Percentiles rank a stretch among this genome's conserved stretches.
Evolutionary conservation across 352 stramenopile genomes (phyloP).

Genomic region (Phytophthora sojae): DNA sequence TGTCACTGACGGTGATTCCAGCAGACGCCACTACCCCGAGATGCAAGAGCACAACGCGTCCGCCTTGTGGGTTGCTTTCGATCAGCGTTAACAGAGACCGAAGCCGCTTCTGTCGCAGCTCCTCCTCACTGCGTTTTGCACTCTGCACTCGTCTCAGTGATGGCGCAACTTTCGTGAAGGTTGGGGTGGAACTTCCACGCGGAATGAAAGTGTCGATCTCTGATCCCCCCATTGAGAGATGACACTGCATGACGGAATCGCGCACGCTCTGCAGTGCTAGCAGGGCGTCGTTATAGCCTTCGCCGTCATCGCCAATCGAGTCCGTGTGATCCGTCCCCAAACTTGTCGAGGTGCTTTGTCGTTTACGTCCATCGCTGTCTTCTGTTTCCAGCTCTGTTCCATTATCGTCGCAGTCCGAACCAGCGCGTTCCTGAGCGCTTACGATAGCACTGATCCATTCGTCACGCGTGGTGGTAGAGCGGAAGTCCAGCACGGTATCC

Average conservation of each 20-base stretch:
- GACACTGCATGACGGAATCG: slow-evolving; percentile 69
- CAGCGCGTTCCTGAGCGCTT: slow-evolving; percentile 48
- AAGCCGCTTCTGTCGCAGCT: slow-evolving; percentile 49
- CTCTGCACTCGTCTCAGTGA: slow-evolving; percentile 45
- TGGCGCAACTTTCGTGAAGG: slow-evolving; percentile 15
- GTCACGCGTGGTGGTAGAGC: slow-evolving; percentile 51
- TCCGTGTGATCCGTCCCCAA: slow-evolving; percentile 31
- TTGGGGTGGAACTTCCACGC: slow-evolving; percentile 12
- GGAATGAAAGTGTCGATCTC: slow-evolving; percentile 38
- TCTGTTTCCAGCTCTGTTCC: slow-evolving; percentile 50
- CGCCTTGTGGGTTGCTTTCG: slow-evolving; percentile 54
- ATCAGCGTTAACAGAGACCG: slow-evolving; percentile 59
- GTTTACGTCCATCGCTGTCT: slow-evolving; percentile 16
- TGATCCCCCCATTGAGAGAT: slow-evolving; percentile 53
- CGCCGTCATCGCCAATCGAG: slow-evolving; percentile 36
- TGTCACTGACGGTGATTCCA: slow-evolving; percentile 60
- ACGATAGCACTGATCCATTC: slow-evolving; percentile 74
- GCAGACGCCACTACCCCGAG: slow-evolving; percentile 53
- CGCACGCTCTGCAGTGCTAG: slow-evolving; percentile 66
- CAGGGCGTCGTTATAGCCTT: slow-evolving; percentile 62
- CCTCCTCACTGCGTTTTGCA: slow-evolving; percentile 41
- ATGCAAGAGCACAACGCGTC: slow-evolving; percentile 69
- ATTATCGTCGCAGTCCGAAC: slow-evolving; percentile 51
- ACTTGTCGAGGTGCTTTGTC: slow-evolving; percentile 20
- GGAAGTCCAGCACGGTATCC: slow-evolving; percentile 62